These are phyloP conservation scores for Trichoderma citrinoviride DNA, from an alignment of 2,329 filamentous ascomycete species.

Conservation along the genomic window DNA sequence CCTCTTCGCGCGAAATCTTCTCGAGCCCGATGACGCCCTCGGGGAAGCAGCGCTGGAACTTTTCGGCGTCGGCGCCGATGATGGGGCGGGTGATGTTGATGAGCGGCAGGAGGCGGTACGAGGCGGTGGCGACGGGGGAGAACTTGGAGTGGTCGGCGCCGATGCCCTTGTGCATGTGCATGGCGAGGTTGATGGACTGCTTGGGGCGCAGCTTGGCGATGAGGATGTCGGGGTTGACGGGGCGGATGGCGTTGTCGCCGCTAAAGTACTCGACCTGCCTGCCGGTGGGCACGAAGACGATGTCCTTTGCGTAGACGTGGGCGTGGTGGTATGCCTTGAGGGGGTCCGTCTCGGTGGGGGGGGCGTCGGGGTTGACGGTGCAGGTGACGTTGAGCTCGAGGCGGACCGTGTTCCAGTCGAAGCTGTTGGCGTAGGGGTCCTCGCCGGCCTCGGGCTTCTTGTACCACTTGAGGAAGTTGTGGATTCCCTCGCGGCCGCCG, in stretches of 20 bases:
- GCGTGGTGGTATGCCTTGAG: constrained; percentile 81
- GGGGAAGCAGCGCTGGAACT: constrained; percentile 89
- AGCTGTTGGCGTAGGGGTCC: constrained; percentile 57
- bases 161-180: constrained; percentile 94
- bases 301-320: constrained; percentile 75
- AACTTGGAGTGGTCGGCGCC: constrained; percentile 96
- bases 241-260: constrained; percentile 64
- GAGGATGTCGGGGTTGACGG: constrained; percentile 88
- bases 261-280: constrained; percentile 68
- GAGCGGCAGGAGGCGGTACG: constrained; percentile 84
- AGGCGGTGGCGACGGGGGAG: constrained; percentile 91
- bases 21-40: constrained; percentile 81
- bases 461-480: constrained; percentile 77
- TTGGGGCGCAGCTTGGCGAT: constrained; percentile 91
- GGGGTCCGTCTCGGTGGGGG: constrained; percentile 73
- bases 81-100: constrained; percentile 85
- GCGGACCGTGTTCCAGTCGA: constrained; percentile 84
- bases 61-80: constrained; percentile 78
- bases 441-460: constrained; percentile 65
- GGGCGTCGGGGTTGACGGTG: constrained; percentile 71
- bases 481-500: constrained; percentile 71
- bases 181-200: constrained; percentile 79
- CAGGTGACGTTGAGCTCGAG: constrained; percentile 77
- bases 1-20: constrained; percentile 66
- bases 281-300: constrained; percentile 74